Base-by-base conservation (phyloP, 176 grass and related monocot species). In the Phyllostachys edulis region DNA sequence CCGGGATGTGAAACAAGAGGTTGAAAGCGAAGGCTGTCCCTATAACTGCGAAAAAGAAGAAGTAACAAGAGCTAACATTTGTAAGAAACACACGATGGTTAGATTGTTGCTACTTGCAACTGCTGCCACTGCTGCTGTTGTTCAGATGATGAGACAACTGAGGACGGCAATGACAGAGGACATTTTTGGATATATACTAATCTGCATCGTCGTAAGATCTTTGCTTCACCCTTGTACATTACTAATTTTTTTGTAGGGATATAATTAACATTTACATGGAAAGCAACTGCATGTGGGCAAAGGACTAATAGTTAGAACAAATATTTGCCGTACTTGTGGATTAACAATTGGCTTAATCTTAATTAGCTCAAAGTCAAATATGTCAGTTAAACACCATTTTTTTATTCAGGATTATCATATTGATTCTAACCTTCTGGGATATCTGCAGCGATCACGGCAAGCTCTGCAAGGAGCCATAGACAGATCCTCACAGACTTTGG, bases 1-100 rank as follows among this genome's bases (percentile, higher is more conserved):
- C 29, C 0, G 96, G 96, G 32, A 98, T 98, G 68, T 82, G 87
- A 55, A 98, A 98, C 60, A 98, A 59, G 26, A 98, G 87, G 63
- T 98, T 92, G 71, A 98, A 87, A 59, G 93, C 91, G 46, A 98
- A 98, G 18, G 91, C 96, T 74, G 92, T 94, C 29, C 92, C 90
- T 36, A 94, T 92, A 21, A 94, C 92, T 94, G 82, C 27, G 1
- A 29, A 70, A 75, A n/a, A 11, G 2, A 59, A 38, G 3, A 41
- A 34, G 2, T n/a, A n/a, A n/a, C n/a, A 34, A 34, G 32, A 49
- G 27, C 0, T 51, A 32, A 67, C 17, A 34, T 10, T 13, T 36
- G 64, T 16, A 78, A 42, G 64, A 87, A 54, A 59, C 5, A 82
- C 21, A 21, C 0, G 3, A 2, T 5, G 39, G 13, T 70, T 70